Evolutionary conservation across 805 yeast genomes (phyloP), one percentile per base, ranked within the genome.

Genomic region (Candida krabiensis): DNA sequence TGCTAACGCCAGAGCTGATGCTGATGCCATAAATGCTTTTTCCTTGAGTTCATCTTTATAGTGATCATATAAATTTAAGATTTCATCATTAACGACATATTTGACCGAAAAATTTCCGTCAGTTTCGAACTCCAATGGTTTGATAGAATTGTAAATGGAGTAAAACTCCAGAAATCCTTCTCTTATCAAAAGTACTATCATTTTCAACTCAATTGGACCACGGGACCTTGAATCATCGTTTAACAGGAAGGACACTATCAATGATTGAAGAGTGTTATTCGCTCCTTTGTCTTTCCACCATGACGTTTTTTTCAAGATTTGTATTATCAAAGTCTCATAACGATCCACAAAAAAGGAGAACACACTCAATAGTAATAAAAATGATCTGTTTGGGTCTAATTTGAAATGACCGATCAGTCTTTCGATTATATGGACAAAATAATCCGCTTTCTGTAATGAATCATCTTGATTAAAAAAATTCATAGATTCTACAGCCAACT

Each of bases 1-100:
- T 5, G 96, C 96, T 49, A 89, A 58, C 0, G 97, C 93, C 33
- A 90, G 64, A 0, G 96, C 95, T 44, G 83, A 86, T 0, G 86
- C 83, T 17, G 77, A 72, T 0, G 90, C 83, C 44, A 69, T 67
- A 50, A 71, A 68, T 0, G 85, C 76, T 41, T 78, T 73, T 9
- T 77, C 77, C 12, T 80, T 79, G 40, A 71, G 49, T 39, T 75
- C 55, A 8, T 70, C 66, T 25, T 74, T 70, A 54, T 77, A 73
- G 4, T 56, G 53, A 1, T 61, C 62, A 26, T 78, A 71, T 19
- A 79, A 63, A 8, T 51, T 50, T 0, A 51, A 50, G 66, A 84
- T 66, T 3, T 61, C 71, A 3, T 40, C 27, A 28, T 43, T 46
- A 9, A 43, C 53, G 3, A 34, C 26, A 5, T 40, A 35, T 16